These are phyloP conservation scores for Sicyos baderoa DNA, from an alignment of 306 rosid genomes.

Conservation along the genomic window DNA sequence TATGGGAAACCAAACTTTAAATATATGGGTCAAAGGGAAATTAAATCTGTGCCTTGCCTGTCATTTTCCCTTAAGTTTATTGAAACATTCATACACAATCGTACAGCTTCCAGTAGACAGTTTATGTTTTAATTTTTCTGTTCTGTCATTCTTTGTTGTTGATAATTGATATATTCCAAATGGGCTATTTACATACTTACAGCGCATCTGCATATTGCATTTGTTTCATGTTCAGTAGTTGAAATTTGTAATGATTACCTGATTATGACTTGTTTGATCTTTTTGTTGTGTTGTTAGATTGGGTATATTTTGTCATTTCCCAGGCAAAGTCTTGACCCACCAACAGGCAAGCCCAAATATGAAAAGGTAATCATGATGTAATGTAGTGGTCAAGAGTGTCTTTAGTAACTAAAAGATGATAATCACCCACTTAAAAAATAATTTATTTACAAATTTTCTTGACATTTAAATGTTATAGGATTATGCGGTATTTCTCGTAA, in stretches of 20 bases:
- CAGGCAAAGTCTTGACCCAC: neutral
- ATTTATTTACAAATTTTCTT: too few species aligned
- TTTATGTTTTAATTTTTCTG: neutral
- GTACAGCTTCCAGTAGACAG: neutral
- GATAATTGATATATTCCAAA: neutral
- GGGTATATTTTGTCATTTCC: neutral
- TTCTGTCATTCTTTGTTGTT: neutral
- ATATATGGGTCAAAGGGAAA: neutral
- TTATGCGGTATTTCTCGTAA: too few species aligned
- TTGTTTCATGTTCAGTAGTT: too few species aligned
- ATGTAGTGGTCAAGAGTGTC: too few species aligned
- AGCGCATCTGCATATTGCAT: too few species aligned
- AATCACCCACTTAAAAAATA: too few species aligned
- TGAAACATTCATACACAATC: neutral
- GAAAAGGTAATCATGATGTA: neutral
- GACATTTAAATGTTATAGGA: too few species aligned
- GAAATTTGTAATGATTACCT: neutral
- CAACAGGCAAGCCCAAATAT: neutral
- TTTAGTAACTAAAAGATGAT: too few species aligned
- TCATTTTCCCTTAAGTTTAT: neutral
- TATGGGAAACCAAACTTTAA: constrained; percentile 1
- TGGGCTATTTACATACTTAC: neutral
- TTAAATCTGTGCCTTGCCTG: neutral
- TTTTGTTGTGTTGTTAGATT: neutral
- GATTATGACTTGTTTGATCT: neutral